Evolutionary conservation across 352 stramenopile species (phyloP), one percentile per base, ranked within the genome.

Genomic region (Blastocystis sp.): DNA sequence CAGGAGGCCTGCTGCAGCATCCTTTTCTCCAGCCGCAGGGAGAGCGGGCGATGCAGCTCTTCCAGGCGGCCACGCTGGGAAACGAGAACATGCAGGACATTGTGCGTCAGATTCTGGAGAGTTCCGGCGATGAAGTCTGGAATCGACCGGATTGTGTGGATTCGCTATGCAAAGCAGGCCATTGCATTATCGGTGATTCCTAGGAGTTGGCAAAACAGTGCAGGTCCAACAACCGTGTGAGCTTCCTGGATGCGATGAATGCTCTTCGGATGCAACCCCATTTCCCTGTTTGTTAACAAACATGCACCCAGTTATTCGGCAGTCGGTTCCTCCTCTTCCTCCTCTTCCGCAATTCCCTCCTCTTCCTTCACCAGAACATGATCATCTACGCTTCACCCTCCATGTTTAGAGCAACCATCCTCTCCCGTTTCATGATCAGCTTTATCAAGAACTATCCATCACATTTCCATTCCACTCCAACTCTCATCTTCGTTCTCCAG

Each of bases 1-100:
- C 91, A 7, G 87, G 89, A 64, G 93, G 93, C 9, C 88, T 96
- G 62, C 89, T 97, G 52, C 90, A 92, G 23, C 93, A 96, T 81
- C 90, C 92, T 60, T 96, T 96, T 79, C 64, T 90, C 34, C 60
- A 67, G 60, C 86, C 80, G 0, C 62, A 82, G 38, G 62, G 74
- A n/a, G 62, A 82, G 59, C 28, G 41, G 3, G 62, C 74, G 59
- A 82, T 82, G 74, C 59, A 82, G 43, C 38, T 82, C 7, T 77
- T 77, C 38, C 66, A 77, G 60, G 66, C 66, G 5, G 66, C 66
- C n/a, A 43, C 66, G 40, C 28, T 77, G 45, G 66, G 66, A 61
- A 77, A 77, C 23, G 66, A 77, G 21, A 77, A 77, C 66, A 77
- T 77, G 66, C 66, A 77, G 45, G 66, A 77, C 45, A 38, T 77